Evolutionary conservation across 164 flowering plant species (phyloP), one percentile per base, ranked within the genome.

Genomic region (Piper longum): DNA sequence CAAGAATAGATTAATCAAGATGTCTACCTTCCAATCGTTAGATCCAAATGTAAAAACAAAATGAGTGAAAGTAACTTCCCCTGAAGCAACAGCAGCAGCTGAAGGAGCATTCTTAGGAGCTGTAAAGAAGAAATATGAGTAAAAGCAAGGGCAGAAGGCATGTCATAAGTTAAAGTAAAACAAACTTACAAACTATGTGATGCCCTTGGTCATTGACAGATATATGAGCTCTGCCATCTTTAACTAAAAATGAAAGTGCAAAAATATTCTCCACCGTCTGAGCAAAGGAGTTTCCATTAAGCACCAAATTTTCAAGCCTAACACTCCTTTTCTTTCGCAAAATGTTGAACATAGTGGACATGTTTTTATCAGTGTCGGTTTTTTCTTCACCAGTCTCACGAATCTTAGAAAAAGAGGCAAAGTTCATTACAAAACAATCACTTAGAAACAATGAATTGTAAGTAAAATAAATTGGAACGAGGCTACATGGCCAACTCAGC

Each of bases 261-360:
- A 92, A 92, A 56, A 89, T 67, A 70, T 92, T 91, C 69, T 91
- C 98, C 42, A 89, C 92, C 1, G 95, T 87, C 71, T 89, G 92
- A 18, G 95, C 85, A 73, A 91, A 89, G 9, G 92, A 87, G 6
- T 56, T 74, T 57, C 89, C 75, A 67, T 87, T 92, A 70, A 92
- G 59, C 8, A 89, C 70, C 69, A 92, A 52, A 65, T 74, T 69
- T 66, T 89, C 96, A 71, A 92, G 84, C 65, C 67, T 78, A 61
- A 80, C 91, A n/a, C 61, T 60, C 62, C 69, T 83, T 66, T 78
- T 79, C 78, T 57, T 82, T 72, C 76, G 78, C 73, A 92, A 75
- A n/a, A 88, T 77, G 57, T 79, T 73, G 76, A 89, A 92, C 89
- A 92, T 92, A 3, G 74, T 74, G 48, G 71, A 41, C 91, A 93